These are phyloP conservation scores for Austropuccinia psidii DNA, from an alignment of 1,284 basidiomycete genomes.

Conservation along the genomic window DNA sequence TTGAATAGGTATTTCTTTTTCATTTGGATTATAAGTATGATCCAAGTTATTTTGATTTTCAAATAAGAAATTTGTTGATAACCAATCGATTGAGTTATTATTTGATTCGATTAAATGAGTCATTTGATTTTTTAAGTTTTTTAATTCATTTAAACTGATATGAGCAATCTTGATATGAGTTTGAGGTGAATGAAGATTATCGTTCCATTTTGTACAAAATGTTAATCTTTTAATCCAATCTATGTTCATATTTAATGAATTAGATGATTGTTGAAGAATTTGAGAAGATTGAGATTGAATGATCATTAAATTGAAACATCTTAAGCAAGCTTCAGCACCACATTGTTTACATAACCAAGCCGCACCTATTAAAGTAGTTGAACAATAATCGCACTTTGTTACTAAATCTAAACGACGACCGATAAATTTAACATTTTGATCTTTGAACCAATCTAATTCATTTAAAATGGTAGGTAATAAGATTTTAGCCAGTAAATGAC, in stretches of 20 bases:
- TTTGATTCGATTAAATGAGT: too few species aligned
- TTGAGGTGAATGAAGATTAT: background rate
- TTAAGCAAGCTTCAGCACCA: constrained; percentile 25
- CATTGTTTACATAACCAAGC: constrained; percentile 27
- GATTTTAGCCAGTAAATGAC: background rate
- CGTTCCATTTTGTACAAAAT: background rate
- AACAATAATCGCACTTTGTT: constrained; percentile 35
- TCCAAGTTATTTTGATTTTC: background rate
- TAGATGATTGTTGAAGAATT: background rate
- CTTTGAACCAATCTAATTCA: background rate
- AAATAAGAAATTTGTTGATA: background rate
- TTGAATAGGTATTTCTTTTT: background rate
- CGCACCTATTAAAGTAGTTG: constrained; percentile 11
- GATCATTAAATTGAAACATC: constrained; percentile 17
- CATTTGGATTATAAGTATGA: background rate
- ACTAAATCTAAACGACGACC: constrained; percentile 8
- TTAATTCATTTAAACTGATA: constrained; percentile 4
- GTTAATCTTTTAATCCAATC: constrained; percentile 5
- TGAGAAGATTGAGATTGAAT: background rate
- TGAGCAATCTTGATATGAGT: constrained; percentile 28
- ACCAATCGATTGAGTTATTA: background rate
- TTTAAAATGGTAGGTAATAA: constrained; percentile 4
- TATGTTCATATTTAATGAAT: background rate
- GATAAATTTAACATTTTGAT: constrained; percentile 17
- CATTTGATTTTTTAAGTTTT: background rate